A percentile compares a stretch with the other conserved stretches of the same genome.
Evolutionary conservation across 2,329 filamentous ascomycete species (phyloP).

Genomic region (Ophiostoma ips): DNA sequence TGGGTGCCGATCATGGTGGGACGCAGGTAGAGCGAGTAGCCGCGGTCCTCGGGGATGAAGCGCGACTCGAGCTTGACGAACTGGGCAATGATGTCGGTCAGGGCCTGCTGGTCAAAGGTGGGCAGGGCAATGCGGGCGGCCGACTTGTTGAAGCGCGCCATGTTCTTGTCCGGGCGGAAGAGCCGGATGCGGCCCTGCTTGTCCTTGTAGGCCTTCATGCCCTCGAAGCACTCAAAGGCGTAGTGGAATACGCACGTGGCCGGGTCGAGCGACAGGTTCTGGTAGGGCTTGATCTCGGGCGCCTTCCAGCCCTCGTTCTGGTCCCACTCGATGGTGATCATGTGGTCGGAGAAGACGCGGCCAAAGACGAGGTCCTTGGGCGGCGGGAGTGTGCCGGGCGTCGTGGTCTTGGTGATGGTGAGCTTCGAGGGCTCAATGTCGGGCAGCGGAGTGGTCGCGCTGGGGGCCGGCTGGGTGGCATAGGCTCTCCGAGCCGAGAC

Average conservation of each 20-base stretch:
- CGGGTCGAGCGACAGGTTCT: constrained; percentile 92
- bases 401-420: constrained; percentile 56
- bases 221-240: constrained; percentile 95
- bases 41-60: constrained; percentile 75
- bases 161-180: constrained; percentile 93
- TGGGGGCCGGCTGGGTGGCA: constrained; percentile 34
- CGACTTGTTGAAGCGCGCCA: constrained; percentile 86
- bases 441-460: constrained; percentile 36
- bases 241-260: constrained; percentile 98
- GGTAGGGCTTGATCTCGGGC: constrained; percentile 80
- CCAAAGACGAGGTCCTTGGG: constrained; percentile 82
- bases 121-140: constrained; percentile 84
- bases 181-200: constrained; percentile 62
- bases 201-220: constrained; percentile 98
- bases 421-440: constrained; percentile 69
- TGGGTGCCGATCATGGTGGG: constrained; percentile 98
- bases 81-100: constrained; percentile 70
- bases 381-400: constrained; percentile 60
- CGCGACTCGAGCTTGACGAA: constrained; percentile 70
- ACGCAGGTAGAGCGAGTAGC: constrained; percentile 90
- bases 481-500: constrained; percentile 26
- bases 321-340: constrained; percentile 92
- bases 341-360: constrained; percentile 88
- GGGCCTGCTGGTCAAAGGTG: constrained; percentile 58
- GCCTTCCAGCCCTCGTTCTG: constrained; percentile 68